These are phyloP conservation scores for Pythium oligandrum DNA, from an alignment of 352 stramenopile species.

Conservation along the genomic window DNA sequence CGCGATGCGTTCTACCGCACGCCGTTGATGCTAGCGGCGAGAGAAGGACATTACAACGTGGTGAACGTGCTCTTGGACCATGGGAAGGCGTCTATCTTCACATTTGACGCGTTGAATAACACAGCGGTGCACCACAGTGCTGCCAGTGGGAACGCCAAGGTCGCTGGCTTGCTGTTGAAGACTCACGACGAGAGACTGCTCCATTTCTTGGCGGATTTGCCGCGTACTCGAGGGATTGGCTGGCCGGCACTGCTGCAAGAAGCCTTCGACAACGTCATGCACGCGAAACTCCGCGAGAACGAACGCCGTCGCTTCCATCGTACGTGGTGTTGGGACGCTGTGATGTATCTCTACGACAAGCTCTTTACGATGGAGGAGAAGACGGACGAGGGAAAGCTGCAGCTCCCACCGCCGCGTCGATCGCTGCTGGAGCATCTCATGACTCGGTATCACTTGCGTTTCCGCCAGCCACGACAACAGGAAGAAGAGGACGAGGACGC, in stretches of 20 bases:
- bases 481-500: slow-evolving; percentile 23
- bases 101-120: slow-evolving; percentile 58
- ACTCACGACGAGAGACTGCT: slow-evolving; percentile 43
- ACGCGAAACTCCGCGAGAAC: slow-evolving; percentile 54
- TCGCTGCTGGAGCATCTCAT: slow-evolving; percentile 41
- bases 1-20: slow-evolving; percentile 52
- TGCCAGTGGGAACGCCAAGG: slow-evolving; percentile 36
- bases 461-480: slow-evolving; percentile 18
- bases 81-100: slow-evolving; percentile 33
- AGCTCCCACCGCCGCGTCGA: slow-evolving; percentile 1
- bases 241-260: slow-evolving; percentile 34
- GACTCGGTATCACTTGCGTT: slow-evolving; percentile 26
- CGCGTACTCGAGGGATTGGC: slow-evolving; percentile 20
- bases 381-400: background rate
- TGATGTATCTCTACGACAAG: slow-evolving; percentile 31
- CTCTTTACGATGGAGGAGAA: slow-evolving; percentile 16
- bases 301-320: slow-evolving; percentile 59
- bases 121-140: slow-evolving; percentile 66
- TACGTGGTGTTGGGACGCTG: slow-evolving; percentile 55
- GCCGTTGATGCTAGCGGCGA: slow-evolving; percentile 55
- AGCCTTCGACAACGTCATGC: slow-evolving; percentile 45
- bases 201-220: slow-evolving; percentile 38
- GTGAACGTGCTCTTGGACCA: slow-evolving; percentile 36
- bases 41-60: slow-evolving; percentile 43
- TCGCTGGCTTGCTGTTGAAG: slow-evolving; percentile 35